phyloP scores from a whole-genome alignment of 768 basidiomycete genomes.

The Tulasnella sp. region DNA sequence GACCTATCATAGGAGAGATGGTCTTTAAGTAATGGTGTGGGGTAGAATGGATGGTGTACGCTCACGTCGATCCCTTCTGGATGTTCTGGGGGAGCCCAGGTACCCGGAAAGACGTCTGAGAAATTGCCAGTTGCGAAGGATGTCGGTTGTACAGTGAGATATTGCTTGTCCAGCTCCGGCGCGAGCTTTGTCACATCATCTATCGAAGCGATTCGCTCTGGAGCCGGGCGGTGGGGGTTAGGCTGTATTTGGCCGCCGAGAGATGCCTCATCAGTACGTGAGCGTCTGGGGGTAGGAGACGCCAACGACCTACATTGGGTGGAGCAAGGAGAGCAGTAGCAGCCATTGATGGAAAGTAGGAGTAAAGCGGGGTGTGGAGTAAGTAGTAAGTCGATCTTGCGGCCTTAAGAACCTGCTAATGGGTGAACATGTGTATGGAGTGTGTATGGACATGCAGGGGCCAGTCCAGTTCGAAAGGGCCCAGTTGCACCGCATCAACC shows the following conservation, averaged over 20 bases:
- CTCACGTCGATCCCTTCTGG: background rate
- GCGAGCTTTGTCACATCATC: background rate
- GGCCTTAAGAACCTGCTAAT: too few relatives aligned
- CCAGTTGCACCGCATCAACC: too few relatives aligned
- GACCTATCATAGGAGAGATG: background rate
- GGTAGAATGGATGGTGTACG: background rate
- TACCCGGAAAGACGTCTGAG: background rate
- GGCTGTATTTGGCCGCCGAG: background rate
- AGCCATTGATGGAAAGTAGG: too few relatives aligned
- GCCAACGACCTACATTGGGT: too few relatives aligned
- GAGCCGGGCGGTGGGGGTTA: background rate
- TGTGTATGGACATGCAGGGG: too few relatives aligned
- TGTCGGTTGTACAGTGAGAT: background rate
- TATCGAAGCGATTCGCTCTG: background rate
- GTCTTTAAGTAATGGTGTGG: background rate
- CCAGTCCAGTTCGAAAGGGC: too few relatives aligned
- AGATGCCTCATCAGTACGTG: too few relatives aligned
- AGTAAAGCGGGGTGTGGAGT: too few relatives aligned
- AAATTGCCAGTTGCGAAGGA: background rate
- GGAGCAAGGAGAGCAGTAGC: too few relatives aligned
- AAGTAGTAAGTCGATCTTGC: too few relatives aligned
- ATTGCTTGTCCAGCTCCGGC: background rate
- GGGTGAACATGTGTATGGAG: too few relatives aligned
- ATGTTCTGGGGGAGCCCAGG: background rate
- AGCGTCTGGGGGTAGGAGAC: too few relatives aligned